phyloP scores from a whole-genome alignment of 345 rosid species.

The Dipteronia dyeriana region DNA sequence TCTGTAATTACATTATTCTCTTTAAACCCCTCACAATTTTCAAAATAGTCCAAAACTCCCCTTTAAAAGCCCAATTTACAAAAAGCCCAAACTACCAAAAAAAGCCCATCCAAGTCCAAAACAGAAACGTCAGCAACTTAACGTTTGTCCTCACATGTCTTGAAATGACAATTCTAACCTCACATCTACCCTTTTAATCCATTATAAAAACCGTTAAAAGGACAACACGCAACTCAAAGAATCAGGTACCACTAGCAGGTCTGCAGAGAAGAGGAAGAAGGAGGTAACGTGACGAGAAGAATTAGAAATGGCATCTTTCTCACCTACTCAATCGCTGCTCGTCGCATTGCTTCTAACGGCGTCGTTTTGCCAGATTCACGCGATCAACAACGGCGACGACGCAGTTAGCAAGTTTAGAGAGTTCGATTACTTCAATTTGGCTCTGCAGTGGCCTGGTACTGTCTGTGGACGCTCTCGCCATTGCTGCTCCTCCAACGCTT shows the following conservation, averaged over 20 bases:
- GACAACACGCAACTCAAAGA: neutral
- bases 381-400: conserved; percentile 4
- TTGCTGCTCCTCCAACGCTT: conserved; percentile 85
- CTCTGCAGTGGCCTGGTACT: conserved; percentile 92
- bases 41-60: too few relatives aligned
- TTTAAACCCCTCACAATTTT: too few relatives aligned
- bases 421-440: conserved; percentile 85
- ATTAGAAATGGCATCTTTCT: conserved; percentile 27
- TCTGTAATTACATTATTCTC: too few relatives aligned
- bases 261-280: too few relatives aligned
- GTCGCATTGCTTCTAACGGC: neutral
- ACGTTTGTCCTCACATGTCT: neutral
- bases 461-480: conserved; percentile 65
- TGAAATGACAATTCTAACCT: conserved; percentile 4
- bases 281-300: too few relatives aligned
- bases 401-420: conserved; percentile 51
- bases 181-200: neutral
- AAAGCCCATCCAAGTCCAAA: too few relatives aligned
- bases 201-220: neutral
- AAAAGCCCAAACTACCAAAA: too few relatives aligned
- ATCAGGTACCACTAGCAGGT: neutral
- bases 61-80: too few relatives aligned
- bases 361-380: conserved; percentile 12
- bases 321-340: conserved; percentile 15
- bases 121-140: neutral